A percentile compares a stretch with the other conserved stretches of the same genome.
phyloP scores from a whole-genome alignment of 2,329 filamentous ascomycete species.

The Sodiomyces alkalinus region DNA sequence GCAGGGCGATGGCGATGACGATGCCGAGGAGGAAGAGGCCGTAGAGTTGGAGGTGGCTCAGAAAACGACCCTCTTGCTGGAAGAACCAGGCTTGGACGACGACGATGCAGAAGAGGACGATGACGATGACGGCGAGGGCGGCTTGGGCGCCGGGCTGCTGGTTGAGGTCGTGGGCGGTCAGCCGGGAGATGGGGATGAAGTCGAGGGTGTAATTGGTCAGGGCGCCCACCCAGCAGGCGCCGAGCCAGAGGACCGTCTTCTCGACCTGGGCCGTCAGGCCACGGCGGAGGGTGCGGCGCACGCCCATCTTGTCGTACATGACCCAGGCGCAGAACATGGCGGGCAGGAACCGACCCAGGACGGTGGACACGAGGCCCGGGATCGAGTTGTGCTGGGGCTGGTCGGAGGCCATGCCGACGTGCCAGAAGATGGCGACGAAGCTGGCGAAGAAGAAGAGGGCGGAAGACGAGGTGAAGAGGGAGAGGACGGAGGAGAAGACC shows the following conservation, averaged over 20 bases:
- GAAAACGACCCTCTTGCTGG: slow-evolving; percentile 67
- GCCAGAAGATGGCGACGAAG: slow-evolving; percentile 75
- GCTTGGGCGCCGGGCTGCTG: slow-evolving; percentile 80
- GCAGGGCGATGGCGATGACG: slow-evolving; percentile 54
- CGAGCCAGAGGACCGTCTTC: slow-evolving; percentile 81
- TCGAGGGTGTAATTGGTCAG: slow-evolving; percentile 93
- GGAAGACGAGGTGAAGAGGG: slow-evolving; percentile 67
- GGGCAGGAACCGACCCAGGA: slow-evolving; percentile 71
- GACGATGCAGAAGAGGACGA: slow-evolving; percentile 52
- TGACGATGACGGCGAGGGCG: slow-evolving; percentile 64
- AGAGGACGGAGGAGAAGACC: slow-evolving; percentile 61
- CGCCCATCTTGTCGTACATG: slow-evolving; percentile 64
- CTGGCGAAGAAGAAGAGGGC: slow-evolving; percentile 71
- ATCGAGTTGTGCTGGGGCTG: slow-evolving; percentile 56
- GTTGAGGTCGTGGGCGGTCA: slow-evolving; percentile 79
- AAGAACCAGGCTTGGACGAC: slow-evolving; percentile 73
- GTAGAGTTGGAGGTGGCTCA: slow-evolving; percentile 67
- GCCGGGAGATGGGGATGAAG: slow-evolving; percentile 79
- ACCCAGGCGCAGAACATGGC: slow-evolving; percentile 79
- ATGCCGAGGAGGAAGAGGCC: slow-evolving; percentile 51
- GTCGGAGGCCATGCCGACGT: slow-evolving; percentile 81
- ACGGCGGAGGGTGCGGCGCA: slow-evolving; percentile 53
- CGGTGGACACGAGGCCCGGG: slow-evolving; percentile 57
- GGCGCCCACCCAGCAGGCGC: slow-evolving; percentile 78
- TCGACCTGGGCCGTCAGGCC: slow-evolving; percentile 73